These are phyloP conservation scores for Mucor racemosus DNA, from an alignment of 371 early-diverging fungal species.

Conservation along the genomic window DNA sequence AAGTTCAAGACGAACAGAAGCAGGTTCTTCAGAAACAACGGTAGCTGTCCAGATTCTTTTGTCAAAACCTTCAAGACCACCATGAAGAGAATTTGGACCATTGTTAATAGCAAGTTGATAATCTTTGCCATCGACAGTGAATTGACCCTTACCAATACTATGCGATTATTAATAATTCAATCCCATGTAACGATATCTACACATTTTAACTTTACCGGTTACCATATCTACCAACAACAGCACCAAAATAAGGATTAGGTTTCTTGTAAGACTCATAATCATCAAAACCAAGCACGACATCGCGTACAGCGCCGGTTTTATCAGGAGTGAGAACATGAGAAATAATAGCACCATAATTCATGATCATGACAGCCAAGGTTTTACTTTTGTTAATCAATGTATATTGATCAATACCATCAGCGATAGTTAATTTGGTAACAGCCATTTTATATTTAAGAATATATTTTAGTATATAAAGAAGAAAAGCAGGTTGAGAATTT, in stretches of 20 bases:
- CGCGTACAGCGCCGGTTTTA: slow-evolving; percentile 45
- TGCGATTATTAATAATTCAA: too few species aligned
- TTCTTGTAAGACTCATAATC: slow-evolving; percentile 45
- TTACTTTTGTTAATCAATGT: slow-evolving; percentile 49
- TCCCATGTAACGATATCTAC: not conserved
- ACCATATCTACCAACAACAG: slow-evolving; percentile 54
- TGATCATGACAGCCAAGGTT: slow-evolving; percentile 52
- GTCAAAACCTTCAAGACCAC: slow-evolving; percentile 54
- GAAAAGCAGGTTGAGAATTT: not conserved
- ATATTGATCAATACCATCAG: slow-evolving; percentile 50
- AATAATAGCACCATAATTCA: slow-evolving; percentile 52
- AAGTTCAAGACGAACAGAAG: slow-evolving; percentile 50
- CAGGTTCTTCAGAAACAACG: slow-evolving; percentile 42
- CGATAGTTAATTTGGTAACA: slow-evolving; percentile 29
- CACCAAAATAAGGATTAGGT: slow-evolving; percentile 55
- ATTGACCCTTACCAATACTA: slow-evolving; percentile 49
- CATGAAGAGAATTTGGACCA: slow-evolving; percentile 50
- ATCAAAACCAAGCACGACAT: slow-evolving; percentile 54
- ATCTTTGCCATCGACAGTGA: slow-evolving; percentile 43
- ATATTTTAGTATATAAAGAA: not conserved
- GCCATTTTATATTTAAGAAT: slow-evolving; percentile 13
- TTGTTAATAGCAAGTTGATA: slow-evolving; percentile 45
- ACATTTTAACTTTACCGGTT: slow-evolving; percentile 39
- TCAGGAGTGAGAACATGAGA: slow-evolving; percentile 55
- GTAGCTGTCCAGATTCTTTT: slow-evolving; percentile 47